phyloP scores from a whole-genome alignment of 306 rosid species.

The Myrica gale region DNA sequence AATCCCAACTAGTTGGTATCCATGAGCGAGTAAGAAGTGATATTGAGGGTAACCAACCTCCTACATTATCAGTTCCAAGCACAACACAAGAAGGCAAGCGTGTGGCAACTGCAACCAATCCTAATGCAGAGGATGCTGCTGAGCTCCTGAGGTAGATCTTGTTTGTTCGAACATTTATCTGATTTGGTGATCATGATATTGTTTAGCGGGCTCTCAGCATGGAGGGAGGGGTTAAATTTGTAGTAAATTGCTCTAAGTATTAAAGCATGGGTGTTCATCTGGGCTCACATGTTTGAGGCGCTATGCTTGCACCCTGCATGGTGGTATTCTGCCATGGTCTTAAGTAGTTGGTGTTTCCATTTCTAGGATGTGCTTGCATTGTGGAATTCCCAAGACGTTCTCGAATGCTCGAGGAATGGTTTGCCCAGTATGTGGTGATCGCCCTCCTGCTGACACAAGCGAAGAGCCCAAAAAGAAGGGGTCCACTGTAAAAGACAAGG shows the following conservation, averaged over 20 bases:
- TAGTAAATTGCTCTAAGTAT: not conserved
- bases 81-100: slow-evolving; percentile 56
- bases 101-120: slow-evolving; percentile 73
- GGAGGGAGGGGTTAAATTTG: not conserved
- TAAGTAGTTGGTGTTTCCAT: not conserved
- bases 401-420: slow-evolving; percentile 81
- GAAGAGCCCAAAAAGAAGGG: slow-evolving; percentile 80
- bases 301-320: not conserved
- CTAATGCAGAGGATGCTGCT: slow-evolving; percentile 94
- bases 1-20: slow-evolving; percentile 88
- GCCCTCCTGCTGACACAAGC: slow-evolving; percentile 54
- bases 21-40: slow-evolving; percentile 98
- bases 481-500: slow-evolving; percentile 80
- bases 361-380: slow-evolving; percentile 86
- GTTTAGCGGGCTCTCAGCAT: not conserved
- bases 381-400: slow-evolving; percentile 91
- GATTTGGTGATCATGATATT: not conserved
- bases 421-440: slow-evolving; percentile 86
- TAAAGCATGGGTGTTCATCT: not conserved
- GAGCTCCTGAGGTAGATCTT: slow-evolving; percentile 68
- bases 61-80: slow-evolving; percentile 40
- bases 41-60: slow-evolving; percentile 58
- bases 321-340: not conserved
- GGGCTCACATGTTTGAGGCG: no score
- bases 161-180: not conserved